Conservation (phyloP, 139 green algal genomes). For the Tetraselmis striata region DNA sequence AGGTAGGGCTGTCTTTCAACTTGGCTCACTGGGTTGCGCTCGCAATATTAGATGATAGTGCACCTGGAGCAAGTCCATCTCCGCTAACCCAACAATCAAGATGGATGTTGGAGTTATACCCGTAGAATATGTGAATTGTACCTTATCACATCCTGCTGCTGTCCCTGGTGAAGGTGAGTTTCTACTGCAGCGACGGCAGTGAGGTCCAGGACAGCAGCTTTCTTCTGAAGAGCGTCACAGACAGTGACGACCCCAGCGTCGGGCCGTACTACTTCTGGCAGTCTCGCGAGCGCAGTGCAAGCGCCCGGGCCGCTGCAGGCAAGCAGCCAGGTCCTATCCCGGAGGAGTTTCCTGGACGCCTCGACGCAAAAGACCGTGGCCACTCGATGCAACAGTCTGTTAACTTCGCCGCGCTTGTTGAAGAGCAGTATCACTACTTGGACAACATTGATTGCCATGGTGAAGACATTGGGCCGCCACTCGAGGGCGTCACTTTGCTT, state of each 20-base stretch:
- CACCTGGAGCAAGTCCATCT: too few relatives aligned
- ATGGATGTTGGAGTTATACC: too few relatives aligned
- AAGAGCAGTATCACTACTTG: background rate
- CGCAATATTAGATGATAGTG: too few relatives aligned
- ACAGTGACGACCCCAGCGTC: background rate
- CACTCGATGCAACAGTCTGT: too few relatives aligned
- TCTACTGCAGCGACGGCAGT: background rate
- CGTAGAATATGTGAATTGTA: too few relatives aligned
- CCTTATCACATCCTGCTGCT: background rate
- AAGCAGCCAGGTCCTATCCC: background rate
- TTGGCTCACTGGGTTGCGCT: too few relatives aligned
- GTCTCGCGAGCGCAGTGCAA: background rate
- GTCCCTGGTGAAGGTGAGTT: background rate
- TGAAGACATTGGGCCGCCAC: background rate
- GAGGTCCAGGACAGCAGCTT: background rate
- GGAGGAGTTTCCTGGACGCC: background rate
- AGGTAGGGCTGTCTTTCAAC: too few relatives aligned
- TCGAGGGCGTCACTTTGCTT: background rate
- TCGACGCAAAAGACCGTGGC: too few relatives aligned
- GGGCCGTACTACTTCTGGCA: background rate
- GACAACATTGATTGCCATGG: background rate
- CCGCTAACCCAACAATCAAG: too few relatives aligned
- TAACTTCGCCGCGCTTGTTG: too few relatives aligned
- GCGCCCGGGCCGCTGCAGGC: background rate
- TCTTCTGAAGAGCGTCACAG: background rate